phyloP scores from a whole-genome alignment of 257 asterid genomes.

The Solanum appendiculatum region DNA sequence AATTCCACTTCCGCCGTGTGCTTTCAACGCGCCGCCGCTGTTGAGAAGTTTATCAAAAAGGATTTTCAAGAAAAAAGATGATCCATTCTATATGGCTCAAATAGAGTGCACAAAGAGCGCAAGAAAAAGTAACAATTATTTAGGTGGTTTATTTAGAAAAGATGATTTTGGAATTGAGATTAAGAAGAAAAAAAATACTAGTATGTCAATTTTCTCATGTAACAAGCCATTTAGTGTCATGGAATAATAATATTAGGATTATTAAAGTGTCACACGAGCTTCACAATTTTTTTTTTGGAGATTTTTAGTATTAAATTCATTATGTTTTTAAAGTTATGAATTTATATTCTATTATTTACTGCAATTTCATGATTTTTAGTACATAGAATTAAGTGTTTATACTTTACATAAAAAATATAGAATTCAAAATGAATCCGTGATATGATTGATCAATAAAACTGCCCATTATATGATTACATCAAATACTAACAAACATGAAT shows the following conservation, averaged over 20 bases:
- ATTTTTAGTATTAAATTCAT: background rate
- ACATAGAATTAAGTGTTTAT: no score
- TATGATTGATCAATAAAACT: no score
- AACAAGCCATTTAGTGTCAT: slow-evolving; percentile 28
- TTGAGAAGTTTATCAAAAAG: slow-evolving; percentile 20
- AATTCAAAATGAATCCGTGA: no score
- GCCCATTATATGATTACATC: no score
- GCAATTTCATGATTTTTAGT: no score
- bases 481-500: background rate
- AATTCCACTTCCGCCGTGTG: slow-evolving; percentile 40
- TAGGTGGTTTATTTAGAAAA: background rate
- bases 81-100: slow-evolving; percentile 61
- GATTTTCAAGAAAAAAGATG: slow-evolving; percentile 24
- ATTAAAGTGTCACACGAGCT: background rate
- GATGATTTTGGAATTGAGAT: slow-evolving; percentile 23
- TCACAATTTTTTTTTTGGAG: background rate
- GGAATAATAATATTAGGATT: slow-evolving; percentile 18
- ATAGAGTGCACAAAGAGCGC: slow-evolving; percentile 62
- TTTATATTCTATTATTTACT: background rate
- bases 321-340: background rate
- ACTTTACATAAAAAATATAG: no score
- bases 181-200: slow-evolving; percentile 15
- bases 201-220: slow-evolving; percentile 37
- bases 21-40: slow-evolving; percentile 17
- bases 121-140: slow-evolving; percentile 13